These are phyloP conservation scores for Pharnaceum exiguum DNA, from an alignment of 148 eudicot genomes.

Conservation along the genomic window DNA sequence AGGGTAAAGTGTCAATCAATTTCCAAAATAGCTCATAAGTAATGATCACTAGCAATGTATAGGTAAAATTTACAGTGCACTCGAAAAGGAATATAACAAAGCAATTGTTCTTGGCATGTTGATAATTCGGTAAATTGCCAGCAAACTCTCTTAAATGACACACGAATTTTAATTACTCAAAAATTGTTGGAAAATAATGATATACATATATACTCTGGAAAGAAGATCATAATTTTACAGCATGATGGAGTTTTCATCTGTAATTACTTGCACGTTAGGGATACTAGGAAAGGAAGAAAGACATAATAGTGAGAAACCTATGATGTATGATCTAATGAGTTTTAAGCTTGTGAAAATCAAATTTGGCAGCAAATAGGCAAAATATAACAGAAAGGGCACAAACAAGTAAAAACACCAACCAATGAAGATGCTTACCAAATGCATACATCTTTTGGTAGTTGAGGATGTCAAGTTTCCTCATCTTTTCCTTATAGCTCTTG, in stretches of 20 bases:
- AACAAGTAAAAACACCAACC: background rate
- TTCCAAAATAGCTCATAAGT: slow-evolving; percentile 11
- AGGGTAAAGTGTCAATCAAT: slow-evolving; percentile 24
- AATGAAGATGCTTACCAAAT: slow-evolving; percentile 52
- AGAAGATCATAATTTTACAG: background rate
- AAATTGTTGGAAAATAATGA: too few relatives aligned
- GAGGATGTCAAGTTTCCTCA: slow-evolving; percentile 92
- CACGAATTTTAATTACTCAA: too few relatives aligned
- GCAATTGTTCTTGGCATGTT: too few relatives aligned
- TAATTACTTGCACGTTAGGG: background rate
- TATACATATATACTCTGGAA: too few relatives aligned
- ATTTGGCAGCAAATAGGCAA: too few relatives aligned
- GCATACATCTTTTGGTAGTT: slow-evolving; percentile 99
- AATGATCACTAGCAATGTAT: slow-evolving; percentile 7
- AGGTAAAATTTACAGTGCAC: slow-evolving; percentile 14
- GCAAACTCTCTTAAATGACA: too few relatives aligned
- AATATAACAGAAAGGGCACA: background rate
- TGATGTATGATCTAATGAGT: background rate
- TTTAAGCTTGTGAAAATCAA: slow-evolving; percentile 1
- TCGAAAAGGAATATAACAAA: background rate
- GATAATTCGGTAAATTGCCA: too few relatives aligned
- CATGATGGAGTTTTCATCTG: background rate
- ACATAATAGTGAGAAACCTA: background rate
- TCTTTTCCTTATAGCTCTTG: slow-evolving; percentile 83
- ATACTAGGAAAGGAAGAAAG: background rate